Percentiles rank a stretch among this genome's conserved stretches.
Conservation (phyloP, 306 rosid species). For the Medicago arabica region DNA sequence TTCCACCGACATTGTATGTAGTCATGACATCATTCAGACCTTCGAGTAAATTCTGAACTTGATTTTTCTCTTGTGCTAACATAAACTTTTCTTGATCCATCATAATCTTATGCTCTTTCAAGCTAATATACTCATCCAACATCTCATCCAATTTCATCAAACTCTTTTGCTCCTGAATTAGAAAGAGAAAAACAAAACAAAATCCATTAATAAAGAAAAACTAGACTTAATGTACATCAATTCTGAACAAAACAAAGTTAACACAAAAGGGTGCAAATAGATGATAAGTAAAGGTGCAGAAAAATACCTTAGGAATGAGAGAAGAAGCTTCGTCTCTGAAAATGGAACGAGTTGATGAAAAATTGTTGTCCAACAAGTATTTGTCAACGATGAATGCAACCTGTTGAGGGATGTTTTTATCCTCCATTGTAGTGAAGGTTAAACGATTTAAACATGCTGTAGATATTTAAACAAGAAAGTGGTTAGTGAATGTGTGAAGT, state of each 20-base stretch:
- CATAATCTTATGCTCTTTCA: neutral
- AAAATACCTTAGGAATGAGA: neutral
- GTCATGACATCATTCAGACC: no score
- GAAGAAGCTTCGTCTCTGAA: neutral
- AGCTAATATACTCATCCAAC: neutral
- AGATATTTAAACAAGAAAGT: no score
- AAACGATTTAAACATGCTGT: no score
- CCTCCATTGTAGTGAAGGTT: neutral
- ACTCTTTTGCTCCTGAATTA: neutral
- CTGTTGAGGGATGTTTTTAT: neutral
- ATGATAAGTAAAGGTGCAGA: neutral
- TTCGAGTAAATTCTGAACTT: no score
- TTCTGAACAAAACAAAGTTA: no score
- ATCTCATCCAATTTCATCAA: neutral
- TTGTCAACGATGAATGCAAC: neutral
- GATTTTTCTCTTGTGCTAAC: neutral
- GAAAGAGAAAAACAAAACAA: no score
- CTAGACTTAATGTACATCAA: no score
- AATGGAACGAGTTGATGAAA: neutral
- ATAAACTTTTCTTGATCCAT: neutral
- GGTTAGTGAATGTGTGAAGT: no score
- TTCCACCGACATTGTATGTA: no score
- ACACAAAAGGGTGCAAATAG: no score
- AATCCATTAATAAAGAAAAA: no score
- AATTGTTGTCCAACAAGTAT: neutral